Conservation (phyloP, 768 basidiomycete species). For the Serendipita vermifera region DNA sequence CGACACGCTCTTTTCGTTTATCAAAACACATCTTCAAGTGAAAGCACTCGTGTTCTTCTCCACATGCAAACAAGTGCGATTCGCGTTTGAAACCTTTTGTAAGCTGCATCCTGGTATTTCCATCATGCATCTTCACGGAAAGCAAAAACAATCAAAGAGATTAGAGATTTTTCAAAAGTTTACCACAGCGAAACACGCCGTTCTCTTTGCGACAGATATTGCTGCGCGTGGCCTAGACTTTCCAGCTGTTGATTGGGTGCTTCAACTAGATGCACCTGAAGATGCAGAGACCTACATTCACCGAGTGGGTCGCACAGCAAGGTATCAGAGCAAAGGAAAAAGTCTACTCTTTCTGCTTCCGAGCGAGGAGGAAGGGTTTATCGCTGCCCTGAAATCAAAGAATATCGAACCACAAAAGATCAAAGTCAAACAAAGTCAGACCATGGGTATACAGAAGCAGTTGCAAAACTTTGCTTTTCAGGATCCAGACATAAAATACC, state of each 20-base stretch:
- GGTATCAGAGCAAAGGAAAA: constrained; percentile 85
- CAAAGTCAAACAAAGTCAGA: constrained; percentile 81
- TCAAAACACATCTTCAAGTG: constrained; percentile 81
- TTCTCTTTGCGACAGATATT: constrained; percentile 91
- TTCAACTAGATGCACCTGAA: constrained; percentile 92
- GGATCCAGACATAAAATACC: constrained; percentile 93
- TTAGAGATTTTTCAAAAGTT: constrained; percentile 75
- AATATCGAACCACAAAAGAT: constrained; percentile 60
- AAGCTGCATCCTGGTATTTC: constrained; percentile 90
- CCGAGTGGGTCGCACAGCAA: constrained; percentile 86
- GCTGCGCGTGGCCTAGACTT: constrained; percentile 95
- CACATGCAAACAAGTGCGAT: constrained; percentile 89
- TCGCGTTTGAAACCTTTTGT: constrained; percentile 90
- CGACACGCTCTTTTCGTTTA: constrained; percentile 84
- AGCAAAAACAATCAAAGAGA: constrained; percentile 88
- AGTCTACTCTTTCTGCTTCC: constrained; percentile 71
- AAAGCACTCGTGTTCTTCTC: constrained; percentile 93
- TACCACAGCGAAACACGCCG: constrained; percentile 64
- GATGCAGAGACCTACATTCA: constrained; percentile 98
- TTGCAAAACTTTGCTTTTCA: constrained; percentile 88
- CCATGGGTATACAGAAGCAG: constrained; percentile 69
- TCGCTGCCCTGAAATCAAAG: constrained; percentile 54
- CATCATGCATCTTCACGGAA: constrained; percentile 88
- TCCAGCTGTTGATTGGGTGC: constrained; percentile 91
- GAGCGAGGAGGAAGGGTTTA: constrained; percentile 90